Conservation (phyloP, 2,329 filamentous ascomycete species). For the Fusarium succisae region DNA sequence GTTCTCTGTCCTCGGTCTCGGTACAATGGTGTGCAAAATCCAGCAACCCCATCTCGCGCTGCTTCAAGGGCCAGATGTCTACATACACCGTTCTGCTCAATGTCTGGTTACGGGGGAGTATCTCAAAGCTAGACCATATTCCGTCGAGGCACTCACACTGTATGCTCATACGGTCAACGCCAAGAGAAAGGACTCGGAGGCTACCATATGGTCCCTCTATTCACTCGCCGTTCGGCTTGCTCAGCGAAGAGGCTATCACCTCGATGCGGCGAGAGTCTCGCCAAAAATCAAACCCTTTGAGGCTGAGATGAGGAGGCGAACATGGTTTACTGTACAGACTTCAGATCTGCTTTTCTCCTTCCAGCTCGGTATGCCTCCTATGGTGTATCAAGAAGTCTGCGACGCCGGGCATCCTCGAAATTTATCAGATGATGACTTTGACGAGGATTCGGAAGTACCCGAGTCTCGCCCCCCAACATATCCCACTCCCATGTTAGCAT, state of each 20-base stretch:
- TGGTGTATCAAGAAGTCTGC: slow-evolving; percentile 57
- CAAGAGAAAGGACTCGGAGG: slow-evolving; percentile 53
- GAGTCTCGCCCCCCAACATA: slow-evolving; percentile 54
- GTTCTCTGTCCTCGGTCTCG: slow-evolving; percentile 57
- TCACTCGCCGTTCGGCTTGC: slow-evolving; percentile 58
- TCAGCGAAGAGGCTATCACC: slow-evolving; percentile 62
- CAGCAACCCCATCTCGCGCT: slow-evolving; percentile 39
- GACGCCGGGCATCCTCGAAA: slow-evolving; percentile 59
- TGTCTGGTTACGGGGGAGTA: slow-evolving; percentile 61
- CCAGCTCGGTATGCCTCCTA: slow-evolving; percentile 63
- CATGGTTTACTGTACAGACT: slow-evolving; percentile 59
- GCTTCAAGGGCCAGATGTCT: slow-evolving; percentile 45
- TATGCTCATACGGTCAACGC: slow-evolving; percentile 55
- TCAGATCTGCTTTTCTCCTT: slow-evolving; percentile 61
- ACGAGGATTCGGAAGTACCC: slow-evolving; percentile 56
- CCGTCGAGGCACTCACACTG: slow-evolving; percentile 61
- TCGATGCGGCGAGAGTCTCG: slow-evolving; percentile 55
- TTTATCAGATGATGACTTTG: slow-evolving; percentile 61
- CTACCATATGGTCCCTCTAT: slow-evolving; percentile 59
- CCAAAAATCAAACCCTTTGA: slow-evolving; percentile 57
- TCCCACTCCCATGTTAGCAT: slow-evolving; percentile 55
- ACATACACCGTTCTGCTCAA: slow-evolving; percentile 51
- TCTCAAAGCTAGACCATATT: slow-evolving; percentile 54
- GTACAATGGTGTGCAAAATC: slow-evolving; percentile 48
- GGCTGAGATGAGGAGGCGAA: slow-evolving; percentile 60